A percentile compares a stretch with the other conserved stretches of the same genome.
Evolutionary conservation across 163 green algal species (phyloP).

Genomic region (Scenedesmus sp.): DNA sequence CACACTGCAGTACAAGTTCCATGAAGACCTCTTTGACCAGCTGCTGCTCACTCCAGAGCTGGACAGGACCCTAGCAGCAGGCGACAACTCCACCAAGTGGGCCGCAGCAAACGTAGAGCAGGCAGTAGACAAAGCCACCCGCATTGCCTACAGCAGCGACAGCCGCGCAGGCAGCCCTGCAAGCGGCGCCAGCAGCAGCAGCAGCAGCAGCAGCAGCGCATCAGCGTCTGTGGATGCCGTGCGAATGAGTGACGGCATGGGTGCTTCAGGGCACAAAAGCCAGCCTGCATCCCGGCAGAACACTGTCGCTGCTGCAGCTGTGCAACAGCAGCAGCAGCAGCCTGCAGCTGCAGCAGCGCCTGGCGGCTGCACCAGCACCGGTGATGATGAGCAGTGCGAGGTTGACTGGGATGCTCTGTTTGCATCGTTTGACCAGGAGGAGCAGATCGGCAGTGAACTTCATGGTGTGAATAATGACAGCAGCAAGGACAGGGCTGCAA

Average conservation of each 20-base stretch:
- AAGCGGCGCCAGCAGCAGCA: neutral
- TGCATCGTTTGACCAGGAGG: neutral
- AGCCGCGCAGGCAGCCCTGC: neutral
- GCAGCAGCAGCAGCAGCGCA: neutral
- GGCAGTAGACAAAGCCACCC: conserved; percentile 36
- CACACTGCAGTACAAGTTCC: conserved; percentile 37
- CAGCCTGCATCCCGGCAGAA: neutral
- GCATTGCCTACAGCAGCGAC: conserved; percentile 5
- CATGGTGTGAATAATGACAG: neutral
- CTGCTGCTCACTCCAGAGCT: conserved; percentile 49
- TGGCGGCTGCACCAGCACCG: neutral
- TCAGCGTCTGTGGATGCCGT: neutral
- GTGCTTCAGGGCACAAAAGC: neutral
- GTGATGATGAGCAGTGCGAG: conserved; percentile 39
- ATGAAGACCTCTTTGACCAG: conserved; percentile 40
- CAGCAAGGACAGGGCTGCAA: conserved; percentile 7
- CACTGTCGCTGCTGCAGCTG: conserved; percentile 24
- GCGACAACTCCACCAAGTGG: neutral
- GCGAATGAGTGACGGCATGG: conserved; percentile 37
- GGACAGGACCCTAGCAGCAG: conserved; percentile 24
- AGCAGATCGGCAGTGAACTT: neutral
- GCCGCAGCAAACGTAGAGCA: conserved; percentile 2
- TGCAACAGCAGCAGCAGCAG: neutral
- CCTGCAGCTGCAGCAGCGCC: neutral
- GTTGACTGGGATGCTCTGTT: conserved; percentile 40